Conservation (phyloP, 805 yeast species). For the Wickerhamomyces bisporus region DNA sequence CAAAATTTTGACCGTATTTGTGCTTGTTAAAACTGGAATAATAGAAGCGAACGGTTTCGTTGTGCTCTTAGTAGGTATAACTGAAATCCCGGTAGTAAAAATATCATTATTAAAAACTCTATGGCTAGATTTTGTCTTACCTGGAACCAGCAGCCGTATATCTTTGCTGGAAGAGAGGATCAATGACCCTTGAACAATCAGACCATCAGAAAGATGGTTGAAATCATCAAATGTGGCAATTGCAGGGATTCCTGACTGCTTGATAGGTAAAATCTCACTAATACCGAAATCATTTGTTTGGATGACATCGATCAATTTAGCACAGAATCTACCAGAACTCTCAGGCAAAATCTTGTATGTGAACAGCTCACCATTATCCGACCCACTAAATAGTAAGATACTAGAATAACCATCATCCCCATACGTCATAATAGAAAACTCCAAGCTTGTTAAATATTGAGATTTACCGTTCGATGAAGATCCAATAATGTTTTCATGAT, state of each 20-base stretch:
- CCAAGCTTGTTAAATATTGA: conserved; percentile 49
- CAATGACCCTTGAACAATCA: conserved; percentile 56
- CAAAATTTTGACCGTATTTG: conserved; percentile 41
- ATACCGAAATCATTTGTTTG: conserved; percentile 50
- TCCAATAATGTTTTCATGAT: conserved; percentile 31
- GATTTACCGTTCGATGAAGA: conserved; percentile 21
- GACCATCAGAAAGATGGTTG: conserved; percentile 55
- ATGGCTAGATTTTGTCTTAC: conserved; percentile 59
- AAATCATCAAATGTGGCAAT: conserved; percentile 56
- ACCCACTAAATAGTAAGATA: conserved; percentile 71
- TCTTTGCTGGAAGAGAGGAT: conserved; percentile 53
- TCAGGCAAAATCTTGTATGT: conserved; percentile 63
- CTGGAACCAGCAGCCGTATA: conserved; percentile 55
- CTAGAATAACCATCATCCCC: conserved; percentile 68
- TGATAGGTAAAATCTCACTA: conserved; percentile 51
- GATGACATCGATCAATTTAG: conserved; percentile 42
- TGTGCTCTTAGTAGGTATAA: conserved; percentile 22
- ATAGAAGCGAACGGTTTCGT: conserved; percentile 39
- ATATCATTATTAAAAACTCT: conserved; percentile 48
- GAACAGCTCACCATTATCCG: conserved; percentile 65
- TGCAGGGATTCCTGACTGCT: conserved; percentile 58
- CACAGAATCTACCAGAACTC: conserved; percentile 55
- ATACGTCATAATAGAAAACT: conserved; percentile 67
- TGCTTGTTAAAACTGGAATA: conserved; percentile 38
- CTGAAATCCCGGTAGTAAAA: conserved; percentile 47